Evolutionary conservation across 2,329 filamentous ascomycete genomes (phyloP).

Genomic region (Calonectria pseudoturangicola): DNA sequence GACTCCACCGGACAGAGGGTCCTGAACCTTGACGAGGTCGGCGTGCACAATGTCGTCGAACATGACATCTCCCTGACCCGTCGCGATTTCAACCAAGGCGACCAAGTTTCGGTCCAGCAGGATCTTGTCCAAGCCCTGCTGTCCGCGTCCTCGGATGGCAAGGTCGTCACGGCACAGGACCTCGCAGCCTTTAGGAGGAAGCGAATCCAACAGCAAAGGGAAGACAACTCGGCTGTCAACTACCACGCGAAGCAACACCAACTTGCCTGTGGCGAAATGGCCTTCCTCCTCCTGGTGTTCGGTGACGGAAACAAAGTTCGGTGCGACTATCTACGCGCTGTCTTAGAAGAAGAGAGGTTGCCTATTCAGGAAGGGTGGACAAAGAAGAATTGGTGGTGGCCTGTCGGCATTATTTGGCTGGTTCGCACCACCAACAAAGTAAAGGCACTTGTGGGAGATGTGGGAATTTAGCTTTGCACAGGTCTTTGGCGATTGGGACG

Average conservation of each 20-base stretch:
- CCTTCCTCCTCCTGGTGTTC: slow-evolving; percentile 47
- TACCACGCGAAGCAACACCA: slow-evolving; percentile 46
- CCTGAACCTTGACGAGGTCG: slow-evolving; percentile 49
- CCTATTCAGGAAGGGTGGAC: slow-evolving; percentile 48
- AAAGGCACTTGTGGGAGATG: slow-evolving; percentile 1
- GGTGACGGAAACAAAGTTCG: slow-evolving; percentile 43
- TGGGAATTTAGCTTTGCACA: slow-evolving; percentile 1
- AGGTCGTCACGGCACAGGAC: slow-evolving; percentile 45
- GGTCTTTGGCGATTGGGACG: not conserved
- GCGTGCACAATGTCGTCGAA: slow-evolving; percentile 46
- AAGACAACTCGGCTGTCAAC: slow-evolving; percentile 43
- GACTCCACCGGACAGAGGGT: slow-evolving; percentile 45
- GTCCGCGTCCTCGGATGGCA: slow-evolving; percentile 47
- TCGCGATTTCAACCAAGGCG: slow-evolving; percentile 47
- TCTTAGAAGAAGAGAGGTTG: slow-evolving; percentile 50
- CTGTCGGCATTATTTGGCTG: slow-evolving; percentile 46
- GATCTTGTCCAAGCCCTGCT: slow-evolving; percentile 48
- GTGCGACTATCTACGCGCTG: slow-evolving; percentile 44
- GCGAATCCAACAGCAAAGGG: slow-evolving; percentile 44
- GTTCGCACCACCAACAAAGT: slow-evolving; percentile 28
- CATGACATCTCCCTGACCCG: slow-evolving; percentile 53
- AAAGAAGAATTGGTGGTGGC: slow-evolving; percentile 45
- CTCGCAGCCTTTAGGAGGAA: slow-evolving; percentile 47
- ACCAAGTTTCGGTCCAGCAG: slow-evolving; percentile 43
- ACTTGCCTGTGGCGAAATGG: slow-evolving; percentile 49